Evolutionary conservation across 768 basidiomycete species (phyloP), one percentile per base, ranked within the genome.

Genomic region (Leccinum longicurvipes): DNA sequence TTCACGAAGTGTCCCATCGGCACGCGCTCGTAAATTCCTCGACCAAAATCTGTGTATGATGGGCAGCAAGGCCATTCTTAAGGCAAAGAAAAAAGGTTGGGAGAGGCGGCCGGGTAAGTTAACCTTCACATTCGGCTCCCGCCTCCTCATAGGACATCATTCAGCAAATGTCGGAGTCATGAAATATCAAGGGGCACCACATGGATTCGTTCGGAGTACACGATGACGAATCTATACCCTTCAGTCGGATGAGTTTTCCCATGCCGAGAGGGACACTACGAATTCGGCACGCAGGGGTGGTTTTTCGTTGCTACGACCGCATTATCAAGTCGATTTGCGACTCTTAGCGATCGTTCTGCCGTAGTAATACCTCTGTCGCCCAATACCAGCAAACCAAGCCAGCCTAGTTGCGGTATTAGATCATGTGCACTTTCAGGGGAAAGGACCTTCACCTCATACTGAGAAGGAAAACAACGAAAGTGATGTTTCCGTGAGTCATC

Each of bases 401-500:
- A 79, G 58, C 60, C 83, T 84, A 63, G 44, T 4, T 15, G 41
- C 36, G 25, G 24, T 41, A 46, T 65, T 23, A 56, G 39, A 51
- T 27, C 41, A 17, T 28, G 44, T 42, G 54, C 47, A 61, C 44
- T 9, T 42, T 25, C 12, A 12, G 53, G 29, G 44, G 47, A 46
- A 21, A 50, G 19, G 11, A 49, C 12, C 2, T 54, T 58, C 65
- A 87, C 87, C 88, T 79, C 60, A 77, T 77, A 39, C 74, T 47
- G 51, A 86, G 77, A 34, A 91, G 74, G 24, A 84, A 70, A 28
- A 84, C 50, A 23, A 81, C 79, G 55, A 83, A 73, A 3, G 87
- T 83, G 64, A 90, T 84, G 63, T 91, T 92, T 31, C 89, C 89
- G 60, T 91, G 89, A 0, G 83, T 87, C 76, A 81, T 85, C 25